Conservation (phyloP, 2,329 filamentous ascomycete genomes). For the Colletotrichum sp. region DNA sequence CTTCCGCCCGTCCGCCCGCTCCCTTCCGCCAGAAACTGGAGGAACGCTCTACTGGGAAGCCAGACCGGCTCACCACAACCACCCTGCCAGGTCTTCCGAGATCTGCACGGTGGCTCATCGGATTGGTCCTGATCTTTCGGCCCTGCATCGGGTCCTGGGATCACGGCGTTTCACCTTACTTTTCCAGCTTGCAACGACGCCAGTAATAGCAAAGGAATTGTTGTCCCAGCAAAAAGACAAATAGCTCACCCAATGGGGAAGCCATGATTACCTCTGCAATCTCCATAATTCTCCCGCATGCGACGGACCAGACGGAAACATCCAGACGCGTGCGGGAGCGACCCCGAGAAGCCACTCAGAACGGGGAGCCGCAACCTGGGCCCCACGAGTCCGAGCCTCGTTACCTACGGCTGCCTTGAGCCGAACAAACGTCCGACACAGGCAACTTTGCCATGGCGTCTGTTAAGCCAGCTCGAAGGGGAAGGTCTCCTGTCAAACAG, state of each 20-base stretch:
- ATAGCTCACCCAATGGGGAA: not conserved
- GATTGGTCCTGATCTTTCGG: not conserved
- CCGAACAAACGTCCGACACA: not conserved
- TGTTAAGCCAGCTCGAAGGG: no score
- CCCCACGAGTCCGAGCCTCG: not conserved
- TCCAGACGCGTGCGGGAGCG: not conserved
- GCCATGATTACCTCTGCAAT: not conserved
- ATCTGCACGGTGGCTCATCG: not conserved
- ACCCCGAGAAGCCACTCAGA: not conserved
- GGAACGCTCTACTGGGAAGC: not conserved
- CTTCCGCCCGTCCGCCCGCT: not conserved
- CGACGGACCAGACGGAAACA: not conserved
- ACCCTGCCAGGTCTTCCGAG: not conserved
- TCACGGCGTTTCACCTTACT: not conserved
- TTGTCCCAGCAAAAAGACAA: not conserved
- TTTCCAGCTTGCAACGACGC: not conserved
- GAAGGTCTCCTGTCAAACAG: no score
- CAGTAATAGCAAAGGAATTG: not conserved
- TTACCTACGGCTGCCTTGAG: not conserved
- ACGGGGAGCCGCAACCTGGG: not conserved
- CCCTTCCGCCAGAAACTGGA: not conserved
- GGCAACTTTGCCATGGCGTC: no score
- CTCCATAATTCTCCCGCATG: not conserved
- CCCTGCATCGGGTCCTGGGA: not conserved
- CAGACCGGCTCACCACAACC: not conserved